Base-by-base conservation (phyloP, 2,329 filamentous ascomycete genomes). In the Paecilomyces sp. region DNA sequence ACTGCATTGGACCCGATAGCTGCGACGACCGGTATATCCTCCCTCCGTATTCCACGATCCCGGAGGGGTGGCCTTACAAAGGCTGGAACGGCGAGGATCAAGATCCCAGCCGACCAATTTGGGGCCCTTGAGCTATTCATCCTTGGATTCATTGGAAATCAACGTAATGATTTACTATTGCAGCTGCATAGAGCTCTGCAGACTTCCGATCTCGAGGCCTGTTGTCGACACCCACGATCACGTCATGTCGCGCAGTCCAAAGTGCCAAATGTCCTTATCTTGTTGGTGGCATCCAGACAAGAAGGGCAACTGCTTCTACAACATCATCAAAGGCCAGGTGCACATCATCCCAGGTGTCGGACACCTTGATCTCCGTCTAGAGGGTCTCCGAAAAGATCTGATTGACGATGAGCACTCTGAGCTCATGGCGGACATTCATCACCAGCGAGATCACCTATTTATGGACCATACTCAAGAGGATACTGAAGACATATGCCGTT, bases 1-100 rank as follows among this genome's bases (percentile, higher is more conserved):
- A 62, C 13, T 78, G 76, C 57, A 65, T 64, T 2, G 68, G 75
- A 18, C 74, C 77, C 24, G 77, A 76, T 28, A 61, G 63, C 4
- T 89, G 87, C 66, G 73, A 80, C 3, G 79, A 79, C 2, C 81
- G 84, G 59, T 89, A 88, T 67, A 75, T 74, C 2, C 76, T 88
- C 6, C 86, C 87, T 2, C 80, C 78, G 0, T 87, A 73, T 63
- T 79, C 84, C 0, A 80, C 75, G 1, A 72, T 89, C 7, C 87
- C 87, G 0, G 65, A 80, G 31, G 86, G 83, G 6, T 89, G 87
- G 87, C 86, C 86, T 1, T 74, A 74, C 57, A 63, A 81, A 30
- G 85, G 83, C 1, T 87, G 84, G 81, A 66, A 74, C 12, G 72
- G 74, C 25, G 67, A 77, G 60, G 60, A 67, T 22, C 74, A 74